These are phyloP conservation scores for Paramyrothecium roridum DNA, from an alignment of 2,329 filamentous ascomycete genomes.

Conservation along the genomic window DNA sequence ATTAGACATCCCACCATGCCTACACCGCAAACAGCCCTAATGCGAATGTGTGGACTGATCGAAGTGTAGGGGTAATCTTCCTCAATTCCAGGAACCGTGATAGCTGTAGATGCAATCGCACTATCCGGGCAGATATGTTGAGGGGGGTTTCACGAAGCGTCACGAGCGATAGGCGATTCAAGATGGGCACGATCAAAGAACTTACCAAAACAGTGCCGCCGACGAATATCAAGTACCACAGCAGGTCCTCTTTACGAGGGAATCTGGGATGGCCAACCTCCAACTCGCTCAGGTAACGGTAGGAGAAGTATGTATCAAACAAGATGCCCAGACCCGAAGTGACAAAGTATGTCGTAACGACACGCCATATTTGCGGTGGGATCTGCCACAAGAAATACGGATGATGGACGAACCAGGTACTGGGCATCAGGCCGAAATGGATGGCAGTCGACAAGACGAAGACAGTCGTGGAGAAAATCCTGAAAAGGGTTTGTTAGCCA, in stretches of 20 bases:
- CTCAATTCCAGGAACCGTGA: constrained; percentile 82
- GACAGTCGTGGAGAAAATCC: constrained; percentile 63
- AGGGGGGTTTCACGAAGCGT: constrained; percentile 36
- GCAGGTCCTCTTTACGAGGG: constrained; percentile 70
- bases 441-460: constrained; percentile 59
- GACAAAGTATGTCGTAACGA: constrained; percentile 38
- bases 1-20: constrained; percentile 75
- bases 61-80: constrained; percentile 72
- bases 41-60: constrained; percentile 64
- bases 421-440: constrained; percentile 50
- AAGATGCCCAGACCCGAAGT: constrained; percentile 48
- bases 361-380: constrained; percentile 41
- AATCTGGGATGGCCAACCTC: constrained; percentile 73
- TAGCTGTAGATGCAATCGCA: constrained; percentile 60
- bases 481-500: constrained; percentile 31
- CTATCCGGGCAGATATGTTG: constrained; percentile 78
- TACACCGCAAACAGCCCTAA: constrained; percentile 61
- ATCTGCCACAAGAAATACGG: constrained; percentile 48
- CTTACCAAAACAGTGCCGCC: constrained; percentile 72
- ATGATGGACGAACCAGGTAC: constrained; percentile 50
- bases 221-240: constrained; percentile 78
- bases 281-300: constrained; percentile 71
- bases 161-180: constrained; percentile 11
- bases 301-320: constrained; percentile 74
- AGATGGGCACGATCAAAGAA: constrained; percentile 22